Conservation (phyloP, 768 basidiomycete genomes). For the Epithele typhae region DNA sequence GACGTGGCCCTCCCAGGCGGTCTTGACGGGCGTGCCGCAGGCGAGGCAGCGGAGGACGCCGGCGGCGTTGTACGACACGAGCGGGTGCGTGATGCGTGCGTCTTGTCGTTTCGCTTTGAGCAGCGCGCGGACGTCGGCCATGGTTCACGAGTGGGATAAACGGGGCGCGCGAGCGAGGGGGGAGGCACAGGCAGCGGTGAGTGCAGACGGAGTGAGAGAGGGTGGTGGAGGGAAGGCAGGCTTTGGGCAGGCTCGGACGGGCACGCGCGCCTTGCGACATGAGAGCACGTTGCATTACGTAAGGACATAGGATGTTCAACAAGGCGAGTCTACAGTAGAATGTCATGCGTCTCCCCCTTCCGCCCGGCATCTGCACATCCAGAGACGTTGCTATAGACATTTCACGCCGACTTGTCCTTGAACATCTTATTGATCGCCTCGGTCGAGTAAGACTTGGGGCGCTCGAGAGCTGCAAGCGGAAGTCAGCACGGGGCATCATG, state of each 20-base stretch:
- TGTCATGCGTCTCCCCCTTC: not conserved
- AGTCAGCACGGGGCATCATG: no score
- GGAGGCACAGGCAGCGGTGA: not conserved
- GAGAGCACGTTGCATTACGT: slow-evolving; percentile 12
- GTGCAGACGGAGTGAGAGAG: no score
- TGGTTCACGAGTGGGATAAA: slow-evolving; percentile 23
- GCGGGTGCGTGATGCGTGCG: slow-evolving; percentile 64
- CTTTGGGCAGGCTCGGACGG: no score
- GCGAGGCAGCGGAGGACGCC: slow-evolving; percentile 70
- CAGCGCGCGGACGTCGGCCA: slow-evolving; percentile 79
- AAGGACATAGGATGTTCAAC: slow-evolving; percentile 12
- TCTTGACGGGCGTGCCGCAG: slow-evolving; percentile 62
- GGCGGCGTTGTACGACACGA: slow-evolving; percentile 59
- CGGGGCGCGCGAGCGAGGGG: not conserved
- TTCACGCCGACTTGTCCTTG: slow-evolving; percentile 41
- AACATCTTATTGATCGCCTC: slow-evolving; percentile 79
- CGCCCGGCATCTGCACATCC: not conserved
- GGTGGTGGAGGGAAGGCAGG: no score
- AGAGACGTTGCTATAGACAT: not conserved
- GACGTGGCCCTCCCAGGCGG: slow-evolving; percentile 85
- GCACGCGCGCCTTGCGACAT: slow-evolving; percentile 3
- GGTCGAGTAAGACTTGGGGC: slow-evolving; percentile 89
- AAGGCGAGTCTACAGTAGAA: slow-evolving; percentile 11
- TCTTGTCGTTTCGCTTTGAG: slow-evolving; percentile 83
- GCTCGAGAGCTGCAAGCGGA: slow-evolving; percentile 73